Evolutionary conservation across 2,329 filamentous ascomycete genomes (phyloP), one percentile per base, ranked within the genome.

Genomic region (Stemphylium vesicarium): DNA sequence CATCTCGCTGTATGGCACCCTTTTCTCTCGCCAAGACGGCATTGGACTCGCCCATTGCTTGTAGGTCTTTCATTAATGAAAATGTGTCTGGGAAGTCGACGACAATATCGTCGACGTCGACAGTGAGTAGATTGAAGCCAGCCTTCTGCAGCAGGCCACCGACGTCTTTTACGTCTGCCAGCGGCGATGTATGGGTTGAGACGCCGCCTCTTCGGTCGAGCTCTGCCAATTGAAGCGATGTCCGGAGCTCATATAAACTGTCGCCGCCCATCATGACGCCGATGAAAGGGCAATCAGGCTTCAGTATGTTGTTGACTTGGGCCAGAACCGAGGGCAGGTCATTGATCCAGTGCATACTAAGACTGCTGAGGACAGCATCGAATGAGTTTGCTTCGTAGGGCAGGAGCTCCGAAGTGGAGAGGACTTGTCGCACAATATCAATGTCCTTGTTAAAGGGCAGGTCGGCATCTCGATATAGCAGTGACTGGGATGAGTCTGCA

Each of bases 211-310:
- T 84, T 13, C 94, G 84, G 70, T 99, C 95, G 68, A 91, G 85
- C 75, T 97, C 93, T 3, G 95, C 94, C 2, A 99, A 83, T 77
- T 99, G 95, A 12, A 99, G 81, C 31, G 92, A 95, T 0, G 94
- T 96, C 31, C 95, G 90, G 49, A 99, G 83, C 80, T 99, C 95
- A 72, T 89, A 99, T 1, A 99, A 82, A 7, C 91, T 94, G 75
- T 99, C 95, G 0, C 95, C 95, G 51, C 95, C 95, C 57, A 96
- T 88, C 93, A 99, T 99, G 63, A 94, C 94, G 12, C 90, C 94
- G 41, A 99, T 88, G 71, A 99, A 96, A 1, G 96, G 92, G 52
- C 85, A 84, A 74, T 99, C 95, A 0, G 94, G 92, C 76, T 96
- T 96, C 22, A 99, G 83, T 31, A 96, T 81, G 62, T 85, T 84